Percentiles rank a stretch among this genome's conserved stretches.
Evolutionary conservation across 768 basidiomycete genomes (phyloP).

Genomic region (Rhodotorula diobovata): DNA sequence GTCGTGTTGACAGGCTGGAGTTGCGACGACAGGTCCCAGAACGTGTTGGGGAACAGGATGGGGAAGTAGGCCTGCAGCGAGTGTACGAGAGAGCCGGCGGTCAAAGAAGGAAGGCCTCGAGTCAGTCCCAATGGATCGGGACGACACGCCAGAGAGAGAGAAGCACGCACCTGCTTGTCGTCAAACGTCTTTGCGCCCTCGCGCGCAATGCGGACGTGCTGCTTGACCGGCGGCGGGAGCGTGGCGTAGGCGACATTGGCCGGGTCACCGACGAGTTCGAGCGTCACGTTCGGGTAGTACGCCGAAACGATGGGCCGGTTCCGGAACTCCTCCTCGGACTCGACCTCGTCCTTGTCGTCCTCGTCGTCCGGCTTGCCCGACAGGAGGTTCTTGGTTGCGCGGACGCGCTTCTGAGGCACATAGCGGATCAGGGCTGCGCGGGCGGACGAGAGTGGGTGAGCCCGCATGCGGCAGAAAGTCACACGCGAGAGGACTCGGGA

Average conservation of each 20-base stretch:
- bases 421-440: slow-evolving; percentile 66
- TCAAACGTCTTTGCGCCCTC: background rate
- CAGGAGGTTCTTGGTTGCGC: slow-evolving; percentile 80
- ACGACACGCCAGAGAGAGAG: no score
- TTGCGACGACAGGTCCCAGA: slow-evolving; percentile 68
- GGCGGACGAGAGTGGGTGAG: no score
- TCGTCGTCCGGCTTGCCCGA: slow-evolving; percentile 46
- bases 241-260: slow-evolving; percentile 55
- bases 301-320: slow-evolving; percentile 43
- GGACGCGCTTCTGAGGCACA: slow-evolving; percentile 62
- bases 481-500: slow-evolving; percentile 60
- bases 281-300: slow-evolving; percentile 87
- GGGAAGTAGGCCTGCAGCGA: slow-evolving; percentile 80
- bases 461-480: background rate
- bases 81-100: no score
- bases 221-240: slow-evolving; percentile 58
- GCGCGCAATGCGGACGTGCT: slow-evolving; percentile 60
- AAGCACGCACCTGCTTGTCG: no score
- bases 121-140: no score
- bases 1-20: slow-evolving; percentile 81
- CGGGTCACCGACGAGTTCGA: slow-evolving; percentile 76
- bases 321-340: slow-evolving; percentile 35
- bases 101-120: no score
- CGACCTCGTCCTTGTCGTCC: slow-evolving; percentile 19
- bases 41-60: slow-evolving; percentile 87